Conservation (phyloP, 2,329 filamentous ascomycete species). For the Paradendryphiella salina region DNA sequence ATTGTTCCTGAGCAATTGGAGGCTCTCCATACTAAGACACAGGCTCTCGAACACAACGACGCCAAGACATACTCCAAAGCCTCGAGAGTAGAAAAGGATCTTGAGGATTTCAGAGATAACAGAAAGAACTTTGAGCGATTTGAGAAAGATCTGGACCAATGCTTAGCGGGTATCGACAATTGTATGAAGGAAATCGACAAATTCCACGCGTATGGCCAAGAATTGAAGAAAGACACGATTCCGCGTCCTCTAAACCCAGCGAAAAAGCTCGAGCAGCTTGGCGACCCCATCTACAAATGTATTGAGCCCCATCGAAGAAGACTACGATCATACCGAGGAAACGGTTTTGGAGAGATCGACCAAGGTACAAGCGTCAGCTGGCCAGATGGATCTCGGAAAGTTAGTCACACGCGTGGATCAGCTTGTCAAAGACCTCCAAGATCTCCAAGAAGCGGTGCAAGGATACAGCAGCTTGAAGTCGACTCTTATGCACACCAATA, state of each 20-base stretch:
- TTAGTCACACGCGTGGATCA: background rate
- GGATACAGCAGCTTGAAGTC: background rate
- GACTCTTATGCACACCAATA: background rate
- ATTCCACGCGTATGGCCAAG: background rate
- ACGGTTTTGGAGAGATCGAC: background rate
- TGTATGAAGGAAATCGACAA: background rate
- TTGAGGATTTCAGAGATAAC: background rate
- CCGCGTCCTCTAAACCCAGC: too few species aligned
- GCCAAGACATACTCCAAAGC: background rate
- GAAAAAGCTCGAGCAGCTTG: background rate
- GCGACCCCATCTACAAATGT: background rate
- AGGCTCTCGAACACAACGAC: background rate
- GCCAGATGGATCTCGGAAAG: background rate
- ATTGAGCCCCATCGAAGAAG: background rate
- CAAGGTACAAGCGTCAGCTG: background rate
- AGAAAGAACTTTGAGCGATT: background rate
- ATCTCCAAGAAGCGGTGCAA: background rate
- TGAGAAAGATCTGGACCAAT: background rate
- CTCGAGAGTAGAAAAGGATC: background rate
- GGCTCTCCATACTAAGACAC: background rate
- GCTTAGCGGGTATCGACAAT: background rate
- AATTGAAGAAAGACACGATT: background rate
- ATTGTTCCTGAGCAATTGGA: slow-evolving; percentile 1
- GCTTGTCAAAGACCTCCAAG: background rate
- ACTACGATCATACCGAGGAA: background rate